A percentile compares a stretch with the other conserved stretches of the same genome.
Evolutionary conservation across 2,329 filamentous ascomycete genomes (phyloP).

Genomic region (Monosporascus ibericus): DNA sequence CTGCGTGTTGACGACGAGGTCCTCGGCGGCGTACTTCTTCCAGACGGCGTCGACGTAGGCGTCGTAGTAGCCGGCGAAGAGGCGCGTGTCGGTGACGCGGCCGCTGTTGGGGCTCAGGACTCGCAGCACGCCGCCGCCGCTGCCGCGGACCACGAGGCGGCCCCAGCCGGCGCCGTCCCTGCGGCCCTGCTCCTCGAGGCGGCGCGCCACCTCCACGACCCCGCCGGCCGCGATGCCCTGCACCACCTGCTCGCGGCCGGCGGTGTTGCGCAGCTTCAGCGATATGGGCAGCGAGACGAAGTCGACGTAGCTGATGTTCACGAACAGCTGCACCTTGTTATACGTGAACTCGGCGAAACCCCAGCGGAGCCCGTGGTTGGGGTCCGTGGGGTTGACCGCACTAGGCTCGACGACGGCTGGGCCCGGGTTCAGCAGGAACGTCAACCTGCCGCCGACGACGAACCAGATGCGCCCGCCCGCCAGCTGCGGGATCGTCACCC

Average conservation of each 20-base stretch:
- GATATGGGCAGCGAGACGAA: slow-evolving; percentile 64
- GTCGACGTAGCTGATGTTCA: slow-evolving; percentile 70
- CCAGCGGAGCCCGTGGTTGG: slow-evolving; percentile 58
- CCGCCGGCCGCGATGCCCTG: slow-evolving; percentile 42
- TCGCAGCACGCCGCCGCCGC: slow-evolving; percentile 37
- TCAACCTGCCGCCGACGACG: slow-evolving; percentile 52
- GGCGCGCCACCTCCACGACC: slow-evolving; percentile 37
- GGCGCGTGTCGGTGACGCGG: slow-evolving; percentile 33
- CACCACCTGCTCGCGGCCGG: slow-evolving; percentile 39
- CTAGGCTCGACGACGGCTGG: slow-evolving; percentile 71
- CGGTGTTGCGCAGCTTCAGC: slow-evolving; percentile 43
- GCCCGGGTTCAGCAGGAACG: slow-evolving; percentile 65
- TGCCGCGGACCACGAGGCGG: slow-evolving; percentile 40
- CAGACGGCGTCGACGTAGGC: slow-evolving; percentile 47
- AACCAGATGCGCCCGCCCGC: slow-evolving; percentile 71
- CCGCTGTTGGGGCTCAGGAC: slow-evolving; percentile 49
- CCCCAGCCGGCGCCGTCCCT: slow-evolving; percentile 46
- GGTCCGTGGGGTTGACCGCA: slow-evolving; percentile 58
- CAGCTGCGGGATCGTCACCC: slow-evolving; percentile 61
- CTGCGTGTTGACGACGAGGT: slow-evolving; percentile 50
- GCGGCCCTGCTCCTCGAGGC: slow-evolving; percentile 38
- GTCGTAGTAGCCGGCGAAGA: slow-evolving; percentile 46
- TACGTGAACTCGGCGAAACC: slow-evolving; percentile 66
- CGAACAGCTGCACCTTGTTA: slow-evolving; percentile 55
- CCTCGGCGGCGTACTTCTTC: slow-evolving; percentile 37